These are phyloP conservation scores for Brassica balearica DNA, from an alignment of 441 rosid genomes.

Conservation along the genomic window DNA sequence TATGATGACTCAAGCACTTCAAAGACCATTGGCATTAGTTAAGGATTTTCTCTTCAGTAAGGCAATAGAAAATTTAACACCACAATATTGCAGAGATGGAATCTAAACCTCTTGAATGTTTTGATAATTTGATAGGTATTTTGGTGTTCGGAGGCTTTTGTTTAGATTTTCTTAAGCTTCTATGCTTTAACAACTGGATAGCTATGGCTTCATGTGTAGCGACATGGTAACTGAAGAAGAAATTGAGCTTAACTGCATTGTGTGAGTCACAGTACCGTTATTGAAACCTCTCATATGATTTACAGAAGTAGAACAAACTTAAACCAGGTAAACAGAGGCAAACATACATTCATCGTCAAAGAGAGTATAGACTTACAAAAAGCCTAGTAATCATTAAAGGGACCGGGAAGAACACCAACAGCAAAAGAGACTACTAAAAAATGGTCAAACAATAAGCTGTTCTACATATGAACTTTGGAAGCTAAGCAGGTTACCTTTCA, in stretches of 20 bases:
- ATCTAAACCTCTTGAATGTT: not conserved
- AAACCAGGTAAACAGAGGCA: no score
- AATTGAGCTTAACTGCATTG: not conserved
- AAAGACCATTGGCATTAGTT: not conserved
- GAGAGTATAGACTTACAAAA: no score
- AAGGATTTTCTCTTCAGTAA: not conserved
- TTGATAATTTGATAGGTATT: not conserved
- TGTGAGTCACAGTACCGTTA: not conserved
- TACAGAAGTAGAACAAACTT: no score
- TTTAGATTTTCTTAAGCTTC: not conserved
- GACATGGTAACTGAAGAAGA: not conserved
- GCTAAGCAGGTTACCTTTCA: no score
- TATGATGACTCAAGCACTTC: not conserved
- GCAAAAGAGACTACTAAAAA: no score
- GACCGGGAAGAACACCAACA: no score
- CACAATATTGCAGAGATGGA: not conserved
- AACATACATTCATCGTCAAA: no score
- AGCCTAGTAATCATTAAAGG: no score
- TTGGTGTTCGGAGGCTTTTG: not conserved
- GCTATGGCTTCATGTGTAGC: no score
- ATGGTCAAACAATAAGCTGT: no score
- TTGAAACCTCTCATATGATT: no score
- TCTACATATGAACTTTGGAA: no score
- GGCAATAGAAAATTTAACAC: not conserved
- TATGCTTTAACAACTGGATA: not conserved